Evolutionary conservation across 495 filamentous ascomycete species (phyloP).

Genomic region (Penicillium angulare): DNA sequence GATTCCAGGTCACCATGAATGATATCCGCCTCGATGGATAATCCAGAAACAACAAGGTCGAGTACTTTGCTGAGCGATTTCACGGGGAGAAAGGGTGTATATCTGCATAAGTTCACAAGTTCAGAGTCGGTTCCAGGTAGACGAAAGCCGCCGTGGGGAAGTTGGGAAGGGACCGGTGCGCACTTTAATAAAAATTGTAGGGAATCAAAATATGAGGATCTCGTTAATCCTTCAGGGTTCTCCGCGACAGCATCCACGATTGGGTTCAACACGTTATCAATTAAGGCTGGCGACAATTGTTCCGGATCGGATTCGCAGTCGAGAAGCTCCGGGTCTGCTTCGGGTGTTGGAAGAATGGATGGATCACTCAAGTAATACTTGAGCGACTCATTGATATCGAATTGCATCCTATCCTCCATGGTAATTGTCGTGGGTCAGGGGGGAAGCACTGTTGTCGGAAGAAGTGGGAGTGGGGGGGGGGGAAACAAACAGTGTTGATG

Average conservation of each 20-base stretch:
- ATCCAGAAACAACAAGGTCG: constrained; percentile 86
- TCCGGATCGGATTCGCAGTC: constrained; percentile 94
- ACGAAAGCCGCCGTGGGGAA: constrained; percentile 36
- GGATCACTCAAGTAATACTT: constrained; percentile 96
- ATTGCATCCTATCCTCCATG: constrained; percentile 77
- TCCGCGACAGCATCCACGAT: constrained; percentile 93
- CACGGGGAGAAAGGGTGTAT: constrained; percentile 73
- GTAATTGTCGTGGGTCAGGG: constrained; percentile 23
- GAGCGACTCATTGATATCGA: constrained; percentile 93
- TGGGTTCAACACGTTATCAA: constrained; percentile 84
- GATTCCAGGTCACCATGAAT: constrained; percentile 83
- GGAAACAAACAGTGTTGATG: constrained; percentile 24
- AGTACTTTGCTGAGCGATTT: constrained; percentile 88
- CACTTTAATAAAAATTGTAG: constrained; percentile 97
- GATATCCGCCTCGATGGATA: constrained; percentile 88
- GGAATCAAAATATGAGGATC: constrained; percentile 79
- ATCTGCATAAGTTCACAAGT: constrained; percentile 68
- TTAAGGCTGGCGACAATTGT: constrained; percentile 66
- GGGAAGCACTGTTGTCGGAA: constrained; percentile 3
- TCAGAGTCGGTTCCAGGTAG: constrained; percentile 55
- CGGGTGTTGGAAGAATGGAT: constrained; percentile 73
- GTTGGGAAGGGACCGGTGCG: constrained; percentile 61
- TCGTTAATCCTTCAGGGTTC: constrained; percentile 81
- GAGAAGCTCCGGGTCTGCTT: constrained; percentile 78
- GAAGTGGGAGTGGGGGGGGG: constrained; percentile 11